Evolutionary conservation across 805 yeast species (phyloP), one percentile per base, ranked within the genome.

Genomic region (Priceomyces haplophilus): DNA sequence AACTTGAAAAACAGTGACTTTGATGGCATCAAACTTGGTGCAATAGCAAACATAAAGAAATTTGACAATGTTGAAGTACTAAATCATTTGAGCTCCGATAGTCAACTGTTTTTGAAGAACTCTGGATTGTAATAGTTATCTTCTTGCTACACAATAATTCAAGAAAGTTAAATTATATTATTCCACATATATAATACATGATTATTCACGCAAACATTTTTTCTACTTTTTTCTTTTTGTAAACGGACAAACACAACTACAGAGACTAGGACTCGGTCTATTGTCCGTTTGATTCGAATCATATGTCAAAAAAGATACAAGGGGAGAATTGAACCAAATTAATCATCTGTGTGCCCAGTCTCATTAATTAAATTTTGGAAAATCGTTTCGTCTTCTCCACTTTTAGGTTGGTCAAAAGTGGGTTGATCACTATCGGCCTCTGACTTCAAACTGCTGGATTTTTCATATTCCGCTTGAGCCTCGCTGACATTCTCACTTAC

Each of bases 1-100:
- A 69, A 71, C 18, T 63, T 88, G 10, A 58, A 55, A 41, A 67
- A 65, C 46, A 59, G 64, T 31, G 71, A 69, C 38, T 51, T 50
- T 30, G 53, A 48, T 15, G 46, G 59, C 6, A 65, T 69, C 31
- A 62, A 58, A 42, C 37, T 44, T 16, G 54, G 58, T 3, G 63
- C 64, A 3, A 38, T 60, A 4, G 34, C 54, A 2, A 61, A 56
- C 42, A 49, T 69, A 35, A 59, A 56, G 31, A 53, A 51, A 41
- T 56, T 68, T n/a, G 59, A 55, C 21, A 37, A 42, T 3, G 42
- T 47, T n/a, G 56, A 54, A 4, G 53, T 59, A 7, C 55, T 67
- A 42, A 45, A 47, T 34, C 65, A 59, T 49, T 52, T 68, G 42
- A 54, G 58, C 36, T 43, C 37, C 7, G 59, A 51, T 3, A 48